Base-by-base conservation (phyloP, 169 alveolate genomes). In the Plasmodium yoelii region DNA sequence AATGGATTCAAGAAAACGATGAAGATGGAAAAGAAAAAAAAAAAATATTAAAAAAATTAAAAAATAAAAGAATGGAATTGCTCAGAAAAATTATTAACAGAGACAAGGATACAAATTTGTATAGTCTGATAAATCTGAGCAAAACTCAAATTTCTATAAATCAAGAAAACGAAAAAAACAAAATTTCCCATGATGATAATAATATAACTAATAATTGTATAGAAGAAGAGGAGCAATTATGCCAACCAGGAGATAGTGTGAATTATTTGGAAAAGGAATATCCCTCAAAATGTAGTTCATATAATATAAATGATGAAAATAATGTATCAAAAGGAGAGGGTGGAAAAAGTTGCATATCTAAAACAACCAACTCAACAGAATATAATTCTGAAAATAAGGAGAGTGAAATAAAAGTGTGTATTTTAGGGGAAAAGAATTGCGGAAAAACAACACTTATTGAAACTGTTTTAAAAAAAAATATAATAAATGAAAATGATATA, bases 391-490 rank as follows among this genome's bases (percentile, higher is more conserved):
- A 34, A 34, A 34, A 34, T 34, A 34, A 34, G 0, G 7, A 4
- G 4, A 12, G 26, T 9, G 71, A 82, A 19, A 46, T 82, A 69
- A 67, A 64, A 28, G 59, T 82, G n/a, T 82, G 90, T 51, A 28
- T 82, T 12, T 69, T 82, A 12, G 90, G 90, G 44, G 90, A 82
- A 55, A 39, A 69, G 15, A 82, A 82, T 47, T 82, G 73, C 42
- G 90, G 90, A 5, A 82, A 82, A 19, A 82, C 90, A 24, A 82
- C 73, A 5, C 53, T 82, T 44, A 55, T 82, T 1, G 84, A 82
- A 69, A 39, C 73, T 42, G 68, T 82, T 56, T 59, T 82, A 69
- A 65, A 57, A 18, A 55, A 69, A 7, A 67, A 56, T n/a, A 82
- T 82, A 34, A 44, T 82, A 46, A 67, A 71, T 18, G 90, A 82